phyloP scores from a whole-genome alignment of 192 early-diverging fungal species.

The Diversispora epigaea region DNA sequence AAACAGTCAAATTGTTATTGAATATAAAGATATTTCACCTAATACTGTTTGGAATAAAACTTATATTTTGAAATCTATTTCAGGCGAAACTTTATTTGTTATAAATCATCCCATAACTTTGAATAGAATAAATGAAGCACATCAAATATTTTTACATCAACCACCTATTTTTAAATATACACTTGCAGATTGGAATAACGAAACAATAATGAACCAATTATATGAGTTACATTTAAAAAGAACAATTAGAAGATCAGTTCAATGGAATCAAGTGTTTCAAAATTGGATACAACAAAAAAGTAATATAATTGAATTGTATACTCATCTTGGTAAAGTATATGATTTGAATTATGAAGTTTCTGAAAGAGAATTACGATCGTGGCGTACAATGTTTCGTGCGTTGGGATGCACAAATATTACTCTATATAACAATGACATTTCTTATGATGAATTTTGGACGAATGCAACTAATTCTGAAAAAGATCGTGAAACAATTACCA shows the following conservation, averaged over 20 bases:
- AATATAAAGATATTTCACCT: background rate
- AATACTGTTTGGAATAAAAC: background rate
- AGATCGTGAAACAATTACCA: background rate
- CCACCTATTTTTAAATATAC: background rate
- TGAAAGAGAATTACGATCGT: background rate
- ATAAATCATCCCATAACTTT: conserved; percentile 1
- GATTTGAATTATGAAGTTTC: background rate
- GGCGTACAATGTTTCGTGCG: background rate
- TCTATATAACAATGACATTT: background rate
- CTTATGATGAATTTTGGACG: background rate
- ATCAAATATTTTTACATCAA: background rate
- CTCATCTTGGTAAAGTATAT: background rate
- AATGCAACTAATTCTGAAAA: background rate
- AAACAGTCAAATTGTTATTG: no score
- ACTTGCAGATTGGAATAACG: background rate
- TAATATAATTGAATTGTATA: background rate
- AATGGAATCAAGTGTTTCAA: background rate
- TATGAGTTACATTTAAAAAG: background rate
- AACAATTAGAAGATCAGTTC: background rate
- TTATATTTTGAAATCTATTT: background rate
- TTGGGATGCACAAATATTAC: background rate
- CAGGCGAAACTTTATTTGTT: background rate
- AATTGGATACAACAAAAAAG: background rate
- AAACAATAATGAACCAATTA: background rate
- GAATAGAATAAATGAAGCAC: background rate